Percentiles rank a stretch among this genome's conserved stretches.
Conservation (phyloP, 164 flowering plant genomes). For the Vitis labrusca region DNA sequence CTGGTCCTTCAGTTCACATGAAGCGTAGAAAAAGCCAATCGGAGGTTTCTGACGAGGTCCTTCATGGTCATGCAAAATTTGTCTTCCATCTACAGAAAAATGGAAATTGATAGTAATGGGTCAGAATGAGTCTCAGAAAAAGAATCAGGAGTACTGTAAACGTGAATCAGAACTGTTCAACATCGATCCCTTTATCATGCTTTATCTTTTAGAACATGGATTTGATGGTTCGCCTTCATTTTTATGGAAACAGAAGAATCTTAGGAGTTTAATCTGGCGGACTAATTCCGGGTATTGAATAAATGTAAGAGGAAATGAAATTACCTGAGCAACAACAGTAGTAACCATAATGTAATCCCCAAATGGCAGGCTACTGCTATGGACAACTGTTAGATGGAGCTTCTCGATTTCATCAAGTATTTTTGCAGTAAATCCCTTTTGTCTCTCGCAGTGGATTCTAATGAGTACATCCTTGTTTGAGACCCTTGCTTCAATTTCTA, state of each 20-base stretch:
- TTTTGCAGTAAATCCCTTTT: constrained; percentile 25
- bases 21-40: constrained; percentile 1
- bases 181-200: too few species aligned
- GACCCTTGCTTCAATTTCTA: constrained; percentile 52
- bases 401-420: constrained; percentile 39
- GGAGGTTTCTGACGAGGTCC: constrained; percentile 56
- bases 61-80: constrained; percentile 46
- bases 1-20: background rate
- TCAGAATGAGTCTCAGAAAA: too few species aligned
- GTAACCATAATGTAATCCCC: constrained; percentile 37
- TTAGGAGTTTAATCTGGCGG: too few species aligned
- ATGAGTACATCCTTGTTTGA: constrained; percentile 40
- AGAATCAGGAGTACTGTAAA: too few species aligned
- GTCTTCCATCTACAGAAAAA: constrained; percentile 52
- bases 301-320: background rate
- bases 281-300: too few species aligned
- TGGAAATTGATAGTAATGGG: too few species aligned
- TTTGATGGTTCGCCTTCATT: too few species aligned
- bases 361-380: constrained; percentile 36
- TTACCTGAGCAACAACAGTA: constrained; percentile 54
- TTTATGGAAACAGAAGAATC: too few species aligned
- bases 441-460: constrained; percentile 43
- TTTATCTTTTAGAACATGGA: too few species aligned
- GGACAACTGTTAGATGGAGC: constrained; percentile 33
- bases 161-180: too few species aligned